These are phyloP conservation scores for Aspergillus taichungensis DNA, from an alignment of 495 filamentous ascomycete species.

Conservation along the genomic window DNA sequence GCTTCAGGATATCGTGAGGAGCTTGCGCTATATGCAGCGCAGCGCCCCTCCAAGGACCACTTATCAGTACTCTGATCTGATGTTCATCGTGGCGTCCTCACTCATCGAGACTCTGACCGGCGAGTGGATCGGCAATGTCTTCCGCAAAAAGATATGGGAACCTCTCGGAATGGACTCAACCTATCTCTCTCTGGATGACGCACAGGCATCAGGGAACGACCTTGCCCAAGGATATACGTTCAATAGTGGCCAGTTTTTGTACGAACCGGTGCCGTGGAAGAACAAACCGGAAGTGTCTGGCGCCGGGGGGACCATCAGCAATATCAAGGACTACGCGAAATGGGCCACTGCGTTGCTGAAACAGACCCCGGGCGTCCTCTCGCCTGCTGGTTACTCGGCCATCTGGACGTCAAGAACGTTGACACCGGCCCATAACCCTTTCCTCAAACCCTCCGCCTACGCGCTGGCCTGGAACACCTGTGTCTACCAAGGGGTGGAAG, in stretches of 20 bases:
- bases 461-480: conserved; percentile 34
- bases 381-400: conserved; percentile 3
- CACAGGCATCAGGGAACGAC: conserved; percentile 5
- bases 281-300: conserved; percentile 20
- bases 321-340: conserved; percentile 39
- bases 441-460: conserved; percentile 23
- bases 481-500: conserved; percentile 30
- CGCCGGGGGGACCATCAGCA: conserved; percentile 40
- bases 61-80: conserved; percentile 46
- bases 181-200: conserved; percentile 35
- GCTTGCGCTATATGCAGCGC: conserved; percentile 35
- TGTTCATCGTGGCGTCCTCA: conserved; percentile 39
- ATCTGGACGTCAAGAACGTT: conserved; percentile 9
- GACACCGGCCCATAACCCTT: conserved; percentile 1
- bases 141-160: conserved; percentile 36
- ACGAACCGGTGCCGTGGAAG: background rate
- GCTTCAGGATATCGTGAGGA: conserved; percentile 23
- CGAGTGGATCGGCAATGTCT: conserved; percentile 29
- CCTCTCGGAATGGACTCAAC: conserved; percentile 41
- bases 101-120: conserved; percentile 22
- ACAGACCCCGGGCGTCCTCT: background rate
- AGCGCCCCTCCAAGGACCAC: conserved; percentile 26
- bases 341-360: conserved; percentile 30
- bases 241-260: conserved; percentile 3
- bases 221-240: conserved; percentile 22